phyloP scores from a whole-genome alignment of 1,284 basidiomycete species.

The Cerioporus squamosus region DNA sequence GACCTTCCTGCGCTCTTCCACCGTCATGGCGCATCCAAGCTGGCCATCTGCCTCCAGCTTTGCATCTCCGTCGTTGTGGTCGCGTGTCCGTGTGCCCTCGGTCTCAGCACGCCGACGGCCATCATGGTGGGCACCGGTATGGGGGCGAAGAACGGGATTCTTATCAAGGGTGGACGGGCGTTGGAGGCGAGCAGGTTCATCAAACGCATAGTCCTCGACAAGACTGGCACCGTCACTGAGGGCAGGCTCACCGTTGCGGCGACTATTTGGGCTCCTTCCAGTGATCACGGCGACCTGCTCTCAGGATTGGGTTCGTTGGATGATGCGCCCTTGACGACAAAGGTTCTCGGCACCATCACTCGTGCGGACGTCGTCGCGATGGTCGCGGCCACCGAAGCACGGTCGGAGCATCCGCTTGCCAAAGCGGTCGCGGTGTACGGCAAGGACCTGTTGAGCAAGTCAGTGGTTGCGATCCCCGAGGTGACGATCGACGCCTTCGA shows the following conservation, averaged over 20 bases:
- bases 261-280: constrained; percentile 74
- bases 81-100: constrained; percentile 97
- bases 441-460: constrained; percentile 62
- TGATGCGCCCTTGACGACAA: constrained; percentile 48
- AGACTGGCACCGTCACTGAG: constrained; percentile 96
- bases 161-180: constrained; percentile 97
- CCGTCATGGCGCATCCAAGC: constrained; percentile 80
- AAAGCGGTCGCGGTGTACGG: constrained; percentile 88
- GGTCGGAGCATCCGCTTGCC: constrained; percentile 96
- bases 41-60: constrained; percentile 94
- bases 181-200: constrained; percentile 90
- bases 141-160: constrained; percentile 95
- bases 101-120: constrained; percentile 95
- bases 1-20: constrained; percentile 86
- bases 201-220: constrained; percentile 88
- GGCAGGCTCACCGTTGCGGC: constrained; percentile 82
- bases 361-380: constrained; percentile 77
- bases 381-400: constrained; percentile 85
- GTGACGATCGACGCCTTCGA: constrained; percentile 73
- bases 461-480: constrained; percentile 41
- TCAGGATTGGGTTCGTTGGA: constrained; percentile 28
- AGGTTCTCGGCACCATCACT: constrained; percentile 65
- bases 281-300: constrained; percentile 47
- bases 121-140: constrained; percentile 99
- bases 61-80: constrained; percentile 99